phyloP scores from a whole-genome alignment of 148 eudicot species.

The Diospyros kaki region DNA sequence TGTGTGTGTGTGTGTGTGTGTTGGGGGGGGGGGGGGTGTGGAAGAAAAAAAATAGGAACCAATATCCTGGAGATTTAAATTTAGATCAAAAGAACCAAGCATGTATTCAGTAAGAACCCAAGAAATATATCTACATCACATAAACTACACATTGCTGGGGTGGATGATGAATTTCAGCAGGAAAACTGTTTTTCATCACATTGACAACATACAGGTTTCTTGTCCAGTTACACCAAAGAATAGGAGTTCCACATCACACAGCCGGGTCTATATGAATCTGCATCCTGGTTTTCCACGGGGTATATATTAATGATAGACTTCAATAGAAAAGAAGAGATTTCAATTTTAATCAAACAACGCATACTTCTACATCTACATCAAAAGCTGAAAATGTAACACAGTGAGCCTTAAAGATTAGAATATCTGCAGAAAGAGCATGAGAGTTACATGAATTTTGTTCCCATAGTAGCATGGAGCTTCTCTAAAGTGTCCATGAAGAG shows the following conservation, averaged over 20 bases:
- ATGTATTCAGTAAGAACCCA: no score
- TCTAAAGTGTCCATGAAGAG: constrained; percentile 67
- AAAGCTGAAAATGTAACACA: neutral
- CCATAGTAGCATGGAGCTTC: constrained; percentile 79
- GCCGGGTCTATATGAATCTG: neutral
- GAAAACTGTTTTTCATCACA: neutral
- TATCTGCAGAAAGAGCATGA: neutral
- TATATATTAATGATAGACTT: neutral
- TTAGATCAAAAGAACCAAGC: neutral
- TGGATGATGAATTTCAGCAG: neutral
- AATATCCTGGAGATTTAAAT: constrained; percentile 1
- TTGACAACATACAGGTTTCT: neutral
- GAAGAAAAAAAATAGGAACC: neutral
- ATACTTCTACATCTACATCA: neutral
- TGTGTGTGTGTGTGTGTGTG: no score
- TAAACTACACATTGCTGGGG: neutral
- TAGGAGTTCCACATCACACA: neutral
- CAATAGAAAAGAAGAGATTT: neutral
- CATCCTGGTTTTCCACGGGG: neutral
- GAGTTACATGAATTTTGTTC: constrained; percentile 83
- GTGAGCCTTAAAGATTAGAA: neutral
- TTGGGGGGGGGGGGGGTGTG: no score
- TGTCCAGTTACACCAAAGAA: neutral
- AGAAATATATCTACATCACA: neutral
- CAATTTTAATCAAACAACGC: neutral